Evolutionary conservation across 2,329 filamentous ascomycete genomes (phyloP).

Genomic region (Pseudopyricularia javanii): DNA sequence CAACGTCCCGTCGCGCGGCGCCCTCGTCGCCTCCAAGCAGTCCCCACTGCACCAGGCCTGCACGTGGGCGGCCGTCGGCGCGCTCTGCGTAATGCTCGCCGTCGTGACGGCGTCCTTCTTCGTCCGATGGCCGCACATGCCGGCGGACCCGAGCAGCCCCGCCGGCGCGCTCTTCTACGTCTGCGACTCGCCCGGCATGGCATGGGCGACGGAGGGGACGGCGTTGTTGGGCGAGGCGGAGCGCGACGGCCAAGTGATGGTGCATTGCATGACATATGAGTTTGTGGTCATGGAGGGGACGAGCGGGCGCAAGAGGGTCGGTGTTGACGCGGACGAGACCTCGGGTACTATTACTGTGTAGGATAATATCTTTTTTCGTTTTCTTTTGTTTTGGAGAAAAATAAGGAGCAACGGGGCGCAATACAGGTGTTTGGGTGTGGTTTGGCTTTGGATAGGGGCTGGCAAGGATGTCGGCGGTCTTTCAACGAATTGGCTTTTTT

Average conservation of each 20-base stretch:
- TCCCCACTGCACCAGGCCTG: constrained; percentile 17
- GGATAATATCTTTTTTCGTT: not conserved
- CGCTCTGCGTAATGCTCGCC: constrained; percentile 22
- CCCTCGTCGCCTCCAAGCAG: constrained; percentile 16
- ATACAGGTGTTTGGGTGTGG: too few species aligned
- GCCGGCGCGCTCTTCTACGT: constrained; percentile 22
- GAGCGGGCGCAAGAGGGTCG: constrained; percentile 12
- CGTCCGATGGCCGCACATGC: constrained; percentile 21
- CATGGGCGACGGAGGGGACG: constrained; percentile 16
- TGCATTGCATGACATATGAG: constrained; percentile 16
- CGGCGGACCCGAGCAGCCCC: constrained; percentile 21
- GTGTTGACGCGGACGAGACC: constrained; percentile 12
- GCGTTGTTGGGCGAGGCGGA: constrained; percentile 13
- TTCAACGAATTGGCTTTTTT: too few species aligned
- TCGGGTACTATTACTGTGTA: not conserved
- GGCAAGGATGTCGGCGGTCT: too few species aligned
- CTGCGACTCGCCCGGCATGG: constrained; percentile 18
- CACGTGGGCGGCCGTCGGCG: constrained; percentile 17
- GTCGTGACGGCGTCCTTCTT: constrained; percentile 20
- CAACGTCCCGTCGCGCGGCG: constrained; percentile 21
- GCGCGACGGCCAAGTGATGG: constrained; percentile 16
- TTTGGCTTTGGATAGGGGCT: too few species aligned
- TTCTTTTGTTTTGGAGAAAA: not conserved
- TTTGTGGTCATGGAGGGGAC: constrained; percentile 19
- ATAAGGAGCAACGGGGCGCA: too few species aligned